Conservation (phyloP, 176 grass and related monocot species). For the bread wheat (Triticum aestivum) region DNA sequence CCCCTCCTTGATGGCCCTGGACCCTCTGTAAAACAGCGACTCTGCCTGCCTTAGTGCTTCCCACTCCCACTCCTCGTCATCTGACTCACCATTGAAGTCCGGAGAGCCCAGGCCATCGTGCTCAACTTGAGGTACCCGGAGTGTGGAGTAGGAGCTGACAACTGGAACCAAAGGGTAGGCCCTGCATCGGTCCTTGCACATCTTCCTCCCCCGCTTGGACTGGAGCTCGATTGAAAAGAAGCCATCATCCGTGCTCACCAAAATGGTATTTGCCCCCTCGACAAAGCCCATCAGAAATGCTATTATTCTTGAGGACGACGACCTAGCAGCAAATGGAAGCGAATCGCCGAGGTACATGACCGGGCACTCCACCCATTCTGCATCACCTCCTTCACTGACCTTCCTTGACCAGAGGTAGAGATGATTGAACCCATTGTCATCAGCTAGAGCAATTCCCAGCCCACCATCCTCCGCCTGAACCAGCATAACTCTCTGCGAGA, state of each 20-base stretch:
- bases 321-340: neutral
- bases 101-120: neutral
- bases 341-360: neutral
- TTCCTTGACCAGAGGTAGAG: neutral
- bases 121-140: neutral
- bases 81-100: neutral
- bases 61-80: neutral
- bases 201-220: neutral
- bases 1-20: constrained; percentile 71
- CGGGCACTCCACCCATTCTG: neutral
- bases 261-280: neutral
- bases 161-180: neutral
- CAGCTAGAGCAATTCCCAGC: neutral
- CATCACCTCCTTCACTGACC: neutral
- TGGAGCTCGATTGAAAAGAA: neutral
- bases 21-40: constrained; percentile 60
- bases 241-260: neutral
- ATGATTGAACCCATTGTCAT: neutral
- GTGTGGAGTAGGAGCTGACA: neutral
- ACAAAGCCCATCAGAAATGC: neutral
- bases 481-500: neutral
- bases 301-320: neutral
- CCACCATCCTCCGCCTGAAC: neutral
- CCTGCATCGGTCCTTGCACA: neutral
- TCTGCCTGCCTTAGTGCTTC: constrained; percentile 57